Base-by-base conservation (phyloP, 2,329 filamentous ascomycete genomes). In the Venturia carpophila region DNA sequence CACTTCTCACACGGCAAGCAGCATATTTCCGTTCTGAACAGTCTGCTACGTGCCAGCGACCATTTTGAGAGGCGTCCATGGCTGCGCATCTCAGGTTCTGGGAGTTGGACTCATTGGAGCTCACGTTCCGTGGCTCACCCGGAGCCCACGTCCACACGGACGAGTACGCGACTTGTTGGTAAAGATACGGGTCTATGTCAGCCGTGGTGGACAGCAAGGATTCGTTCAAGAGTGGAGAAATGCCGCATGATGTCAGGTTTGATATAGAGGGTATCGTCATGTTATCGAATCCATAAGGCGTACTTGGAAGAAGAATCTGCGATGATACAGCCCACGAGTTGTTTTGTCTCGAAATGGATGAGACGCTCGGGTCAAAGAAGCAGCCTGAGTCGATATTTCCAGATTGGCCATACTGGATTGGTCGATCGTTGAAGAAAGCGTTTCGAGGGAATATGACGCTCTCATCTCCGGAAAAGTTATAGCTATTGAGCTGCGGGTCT, bases 121-220 rank as follows among this genome's bases (percentile, higher is more conserved):
- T 78, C 43, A 73, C 74, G 66, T 83, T 84, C 41, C 73, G 70
- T 0, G 86, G 86, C 71, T 88, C 78, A 13, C 78, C 78, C 0
- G 77, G 72, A 1, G 79, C 82, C 84, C 85, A 89, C 24, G 83
- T 81, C 84, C 86, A 88, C 11, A 84, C 76, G 0, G 81, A 76
- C 15, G 78, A 78, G 56, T 79, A 74, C 1, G 80, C 79, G 66
- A 82, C 80, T 61, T 78, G 77, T 66, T 78, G 76, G 70, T 87
- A 87, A 5, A 78, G 77, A 11, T 70, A 67, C 39, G 77, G 71
- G 66, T 82, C 75, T 56, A 73, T 69, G 66, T 81, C 77, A 10
- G 84, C 84, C 11, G 83, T 84, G 24, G 71, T 68, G 65, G 79
- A 78, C 55, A 79, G 76, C 2, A 87, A 75, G 0, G 84, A 84